Percentiles rank a stretch among this genome's conserved stretches.
Evolutionary conservation across 2,329 filamentous ascomycete genomes (phyloP).

Genomic region (Dactylellina cionopaga): DNA sequence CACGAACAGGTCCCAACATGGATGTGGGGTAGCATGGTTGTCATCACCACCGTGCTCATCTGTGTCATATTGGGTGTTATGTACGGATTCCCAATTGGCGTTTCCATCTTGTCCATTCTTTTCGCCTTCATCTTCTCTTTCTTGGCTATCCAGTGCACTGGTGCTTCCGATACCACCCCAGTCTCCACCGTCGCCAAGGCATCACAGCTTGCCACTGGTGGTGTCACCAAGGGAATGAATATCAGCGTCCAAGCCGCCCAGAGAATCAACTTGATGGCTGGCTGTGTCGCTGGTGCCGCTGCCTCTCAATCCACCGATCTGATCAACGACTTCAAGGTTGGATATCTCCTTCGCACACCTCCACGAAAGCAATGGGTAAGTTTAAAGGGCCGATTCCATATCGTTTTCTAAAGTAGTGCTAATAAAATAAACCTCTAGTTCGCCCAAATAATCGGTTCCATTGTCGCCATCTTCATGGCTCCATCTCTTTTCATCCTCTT

Average conservation of each 20-base stretch:
- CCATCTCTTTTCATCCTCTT: constrained; percentile 53
- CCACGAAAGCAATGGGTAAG: constrained; percentile 52
- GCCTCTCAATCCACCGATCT: constrained; percentile 58
- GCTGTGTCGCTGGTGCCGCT: constrained; percentile 54
- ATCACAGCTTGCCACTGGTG: constrained; percentile 64
- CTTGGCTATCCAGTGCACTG: constrained; percentile 64
- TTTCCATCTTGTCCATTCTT: constrained; percentile 63
- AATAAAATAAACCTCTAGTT: constrained; percentile 29
- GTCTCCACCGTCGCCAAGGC: constrained; percentile 64
- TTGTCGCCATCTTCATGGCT: constrained; percentile 53
- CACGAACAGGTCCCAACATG: constrained; percentile 40
- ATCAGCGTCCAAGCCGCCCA: constrained; percentile 61
- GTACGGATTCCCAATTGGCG: constrained; percentile 40
- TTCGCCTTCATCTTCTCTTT: constrained; percentile 65
- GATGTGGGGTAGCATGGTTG: constrained; percentile 47
- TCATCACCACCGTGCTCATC: constrained; percentile 32
- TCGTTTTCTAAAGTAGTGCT: background rate
- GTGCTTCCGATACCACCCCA: constrained; percentile 63
- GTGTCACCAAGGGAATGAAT: constrained; percentile 63
- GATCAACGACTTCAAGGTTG: constrained; percentile 63
- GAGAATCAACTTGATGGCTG: constrained; percentile 64
- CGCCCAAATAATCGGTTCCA: constrained; percentile 52
- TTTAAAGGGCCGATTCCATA: background rate
- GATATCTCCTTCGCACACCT: constrained; percentile 63
- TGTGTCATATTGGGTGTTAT: constrained; percentile 42